Conservation (phyloP, 805 yeast genomes). For the Candida fluviatilis region DNA sequence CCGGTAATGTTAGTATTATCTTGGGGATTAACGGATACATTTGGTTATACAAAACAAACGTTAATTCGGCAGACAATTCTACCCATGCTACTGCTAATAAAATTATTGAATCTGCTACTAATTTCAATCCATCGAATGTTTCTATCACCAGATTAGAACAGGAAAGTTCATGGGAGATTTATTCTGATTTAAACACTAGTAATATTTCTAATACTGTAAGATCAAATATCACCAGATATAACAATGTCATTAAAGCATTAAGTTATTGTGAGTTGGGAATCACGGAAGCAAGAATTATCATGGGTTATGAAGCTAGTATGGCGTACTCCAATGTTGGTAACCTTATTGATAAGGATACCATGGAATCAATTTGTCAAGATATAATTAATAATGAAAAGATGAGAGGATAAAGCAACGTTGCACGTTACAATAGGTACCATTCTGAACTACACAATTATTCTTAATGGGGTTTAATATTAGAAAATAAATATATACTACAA, state of each 20-base stretch:
- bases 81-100: constrained; percentile 15
- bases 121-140: constrained; percentile 20
- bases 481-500: too few species aligned
- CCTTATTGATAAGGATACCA: constrained; percentile 66
- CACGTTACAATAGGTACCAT: background rate
- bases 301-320: constrained; percentile 88
- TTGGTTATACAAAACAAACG: constrained; percentile 75
- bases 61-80: constrained; percentile 3
- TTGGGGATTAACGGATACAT: constrained; percentile 93
- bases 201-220: constrained; percentile 57
- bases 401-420: constrained; percentile 46
- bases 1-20: constrained; percentile 88
- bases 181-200: constrained; percentile 80
- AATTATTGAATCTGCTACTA: constrained; percentile 16
- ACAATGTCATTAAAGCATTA: constrained; percentile 77
- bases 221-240: constrained; percentile 76
- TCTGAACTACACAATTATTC: too few species aligned
- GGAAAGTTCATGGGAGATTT: constrained; percentile 92
- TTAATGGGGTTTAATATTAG: background rate
- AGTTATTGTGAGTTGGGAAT: constrained; percentile 85
- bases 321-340: constrained; percentile 67
- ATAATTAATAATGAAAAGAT: constrained; percentile 68
- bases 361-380: constrained; percentile 70
- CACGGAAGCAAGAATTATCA: constrained; percentile 70
- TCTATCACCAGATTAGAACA: constrained; percentile 85